phyloP scores from a whole-genome alignment of 1,284 basidiomycete genomes.

The Chiua sp. region DNA sequence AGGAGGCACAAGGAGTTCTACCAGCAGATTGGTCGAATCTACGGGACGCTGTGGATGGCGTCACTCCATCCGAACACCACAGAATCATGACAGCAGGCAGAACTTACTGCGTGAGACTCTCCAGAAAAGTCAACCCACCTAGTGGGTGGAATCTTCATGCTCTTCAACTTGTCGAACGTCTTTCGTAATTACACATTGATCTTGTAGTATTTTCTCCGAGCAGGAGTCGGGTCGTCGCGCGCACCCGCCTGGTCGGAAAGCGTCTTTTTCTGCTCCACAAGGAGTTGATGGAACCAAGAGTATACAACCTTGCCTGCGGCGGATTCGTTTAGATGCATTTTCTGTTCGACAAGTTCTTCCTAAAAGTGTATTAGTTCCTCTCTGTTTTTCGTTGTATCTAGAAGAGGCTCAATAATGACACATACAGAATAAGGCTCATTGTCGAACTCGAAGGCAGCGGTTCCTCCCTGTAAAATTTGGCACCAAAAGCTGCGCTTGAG shows the following conservation, averaged over 20 bases:
- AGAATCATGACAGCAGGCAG: neutral
- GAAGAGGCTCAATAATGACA: slow-evolving; percentile 9
- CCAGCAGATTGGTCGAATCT: neutral
- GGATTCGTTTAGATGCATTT: slow-evolving; percentile 24
- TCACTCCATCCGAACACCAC: neutral
- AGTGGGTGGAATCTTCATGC: slow-evolving; percentile 21
- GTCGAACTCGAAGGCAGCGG: no score
- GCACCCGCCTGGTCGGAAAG: slow-evolving; percentile 17
- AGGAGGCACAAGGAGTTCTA: no score
- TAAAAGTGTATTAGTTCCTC: slow-evolving; percentile 20
- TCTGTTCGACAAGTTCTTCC: slow-evolving; percentile 25
- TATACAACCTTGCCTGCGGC: slow-evolving; percentile 24
- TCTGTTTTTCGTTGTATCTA: neutral
- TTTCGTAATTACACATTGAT: slow-evolving; percentile 9
- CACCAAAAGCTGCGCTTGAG: no score
- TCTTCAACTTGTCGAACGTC: slow-evolving; percentile 20
- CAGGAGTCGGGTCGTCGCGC: slow-evolving; percentile 12
- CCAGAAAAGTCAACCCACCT: slow-evolving; percentile 14
- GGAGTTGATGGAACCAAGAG: slow-evolving; percentile 20
- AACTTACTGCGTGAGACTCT: slow-evolving; percentile 14
- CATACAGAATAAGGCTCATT: no score
- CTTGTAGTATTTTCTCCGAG: slow-evolving; percentile 13
- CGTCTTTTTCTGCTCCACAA: slow-evolving; percentile 15
- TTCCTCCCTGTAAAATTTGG: no score
- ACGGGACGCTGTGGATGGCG: slow-evolving; percentile 5